Evolutionary conservation across 176 grass and related monocot species (phyloP), one percentile per base, ranked within the genome.

Genomic region (Metroxylon sagu): DNA sequence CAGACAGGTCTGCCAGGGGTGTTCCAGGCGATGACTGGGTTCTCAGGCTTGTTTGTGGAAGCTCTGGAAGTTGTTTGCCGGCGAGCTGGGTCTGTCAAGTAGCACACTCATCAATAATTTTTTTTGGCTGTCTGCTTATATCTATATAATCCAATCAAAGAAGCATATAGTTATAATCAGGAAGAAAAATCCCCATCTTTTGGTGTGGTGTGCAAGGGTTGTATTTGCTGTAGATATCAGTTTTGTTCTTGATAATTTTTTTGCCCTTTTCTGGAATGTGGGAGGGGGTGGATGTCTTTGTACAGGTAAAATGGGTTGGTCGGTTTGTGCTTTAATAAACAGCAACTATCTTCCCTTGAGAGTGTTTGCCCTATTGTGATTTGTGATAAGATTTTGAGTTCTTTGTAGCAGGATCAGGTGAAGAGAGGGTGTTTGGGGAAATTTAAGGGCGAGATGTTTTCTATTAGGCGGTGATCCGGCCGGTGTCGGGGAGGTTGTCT

Each of bases 1-100:
- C 94, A 98, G 68, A 98, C 94, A 50, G 94, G 94, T 59, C 70
- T 98, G 31, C 94, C 94, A 0, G 94, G 94, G 21, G 89, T 98
- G 64, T 98, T 98, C 73, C 94, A 92, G 54, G 94, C 94, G 25
- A 82, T 98, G 52, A 79, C 81, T 15, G 85, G 81, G 19, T 98
- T 98, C 73, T 98, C 94, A 25, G 82, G 70, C 64, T 80, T 86
- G 54, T 86, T 93, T 19, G 88, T 89, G 0, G 88, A 89, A 52
- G 73, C 70, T 5, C 71, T 98, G 3, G 88, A 92, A 56, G 68
- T 62, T 16, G 94, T 98, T 62, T 98, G 87, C 75, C 56, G 71
- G 72, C 78, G 67, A 56, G 94, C 87, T 14, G 73, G 81, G 5
- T 91, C 84, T 0, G 78, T 82, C 75, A 71, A 83, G 65, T 88